Percentiles rank a stretch among this genome's conserved stretches.
phyloP scores from a whole-genome alignment of 495 filamentous ascomycete genomes.

The Diplogelasinospora grovesii region DNA sequence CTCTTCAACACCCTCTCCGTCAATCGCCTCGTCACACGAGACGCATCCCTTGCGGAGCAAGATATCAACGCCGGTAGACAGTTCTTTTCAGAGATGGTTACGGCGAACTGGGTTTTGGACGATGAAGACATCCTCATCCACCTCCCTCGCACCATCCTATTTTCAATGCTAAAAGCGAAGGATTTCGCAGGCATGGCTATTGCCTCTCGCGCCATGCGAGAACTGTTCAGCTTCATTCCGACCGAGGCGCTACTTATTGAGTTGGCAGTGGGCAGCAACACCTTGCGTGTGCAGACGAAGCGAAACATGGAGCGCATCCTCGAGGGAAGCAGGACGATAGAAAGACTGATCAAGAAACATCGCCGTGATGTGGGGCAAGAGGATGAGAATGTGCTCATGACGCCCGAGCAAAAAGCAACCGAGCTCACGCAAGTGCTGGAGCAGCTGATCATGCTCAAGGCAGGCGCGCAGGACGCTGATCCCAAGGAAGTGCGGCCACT shows the following conservation, averaged over 20 bases:
- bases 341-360: constrained; percentile 18
- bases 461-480: constrained; percentile 22
- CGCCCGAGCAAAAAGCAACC: constrained; percentile 16
- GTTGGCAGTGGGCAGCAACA: constrained; percentile 29
- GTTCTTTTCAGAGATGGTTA: constrained; percentile 58
- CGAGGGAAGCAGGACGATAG: constrained; percentile 25
- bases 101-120: constrained; percentile 27
- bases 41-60: constrained; percentile 32
- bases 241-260: constrained; percentile 36
- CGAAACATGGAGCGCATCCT: constrained; percentile 27
- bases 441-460: constrained; percentile 36
- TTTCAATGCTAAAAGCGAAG: constrained; percentile 37
- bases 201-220: constrained; percentile 49
- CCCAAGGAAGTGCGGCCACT: constrained; percentile 31
- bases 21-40: constrained; percentile 37
- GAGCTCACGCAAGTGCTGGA: constrained; percentile 23
- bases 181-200: constrained; percentile 52
- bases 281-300: constrained; percentile 28
- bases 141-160: constrained; percentile 36
- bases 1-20: constrained; percentile 51
- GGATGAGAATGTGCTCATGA: constrained; percentile 15
- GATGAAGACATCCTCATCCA: constrained; percentile 23
- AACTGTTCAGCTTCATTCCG: constrained; percentile 46
- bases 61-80: constrained; percentile 46
- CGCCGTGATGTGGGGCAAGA: constrained; percentile 16